A percentile compares a stretch with the other conserved stretches of the same genome.
These are phyloP conservation scores for Larix sibirica DNA, from an alignment of 83 land plant species.

Conservation along the genomic window DNA sequence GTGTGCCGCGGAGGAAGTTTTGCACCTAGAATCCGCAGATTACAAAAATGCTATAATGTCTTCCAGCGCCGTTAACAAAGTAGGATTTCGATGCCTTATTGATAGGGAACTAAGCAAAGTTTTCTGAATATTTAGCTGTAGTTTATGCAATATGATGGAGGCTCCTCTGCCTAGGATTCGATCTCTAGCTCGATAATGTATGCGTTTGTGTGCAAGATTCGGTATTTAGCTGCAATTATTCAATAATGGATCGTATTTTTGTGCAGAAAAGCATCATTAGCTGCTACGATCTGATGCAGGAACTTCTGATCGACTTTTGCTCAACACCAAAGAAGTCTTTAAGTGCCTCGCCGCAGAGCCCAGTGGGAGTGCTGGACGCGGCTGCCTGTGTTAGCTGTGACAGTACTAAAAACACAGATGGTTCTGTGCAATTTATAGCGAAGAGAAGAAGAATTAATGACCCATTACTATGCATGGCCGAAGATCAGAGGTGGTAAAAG, in stretches of 20 bases:
- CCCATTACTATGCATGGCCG: not conserved
- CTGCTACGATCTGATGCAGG: slow-evolving; percentile 48
- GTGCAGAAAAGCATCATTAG: slow-evolving; percentile 46
- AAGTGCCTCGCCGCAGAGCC: slow-evolving; percentile 38
- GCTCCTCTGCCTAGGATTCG: not conserved
- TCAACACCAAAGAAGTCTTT: slow-evolving; percentile 21
- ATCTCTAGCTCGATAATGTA: not conserved
- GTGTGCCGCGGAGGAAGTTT: slow-evolving; percentile 42
- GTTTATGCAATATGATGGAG: no score
- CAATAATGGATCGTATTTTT: not conserved
- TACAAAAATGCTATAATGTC: slow-evolving; percentile 39
- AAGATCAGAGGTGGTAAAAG: slow-evolving; percentile 4
- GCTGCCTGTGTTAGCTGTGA: slow-evolving; percentile 27
- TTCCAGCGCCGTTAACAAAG: slow-evolving; percentile 42
- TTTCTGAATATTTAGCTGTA: not conserved
- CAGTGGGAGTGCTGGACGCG: slow-evolving; percentile 59
- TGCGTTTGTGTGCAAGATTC: not conserved
- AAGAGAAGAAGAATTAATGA: slow-evolving; percentile 1
- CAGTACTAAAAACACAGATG: not conserved
- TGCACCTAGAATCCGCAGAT: slow-evolving; percentile 23
- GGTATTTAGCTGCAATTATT: not conserved
- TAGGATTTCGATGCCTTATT: slow-evolving; percentile 1
- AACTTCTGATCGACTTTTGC: slow-evolving; percentile 15
- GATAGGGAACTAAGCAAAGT: not conserved
- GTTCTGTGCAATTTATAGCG: not conserved